Evolutionary conservation across 1,284 basidiomycete species (phyloP), one percentile per base, ranked within the genome.

Genomic region (Rhodotorula sp.): DNA sequence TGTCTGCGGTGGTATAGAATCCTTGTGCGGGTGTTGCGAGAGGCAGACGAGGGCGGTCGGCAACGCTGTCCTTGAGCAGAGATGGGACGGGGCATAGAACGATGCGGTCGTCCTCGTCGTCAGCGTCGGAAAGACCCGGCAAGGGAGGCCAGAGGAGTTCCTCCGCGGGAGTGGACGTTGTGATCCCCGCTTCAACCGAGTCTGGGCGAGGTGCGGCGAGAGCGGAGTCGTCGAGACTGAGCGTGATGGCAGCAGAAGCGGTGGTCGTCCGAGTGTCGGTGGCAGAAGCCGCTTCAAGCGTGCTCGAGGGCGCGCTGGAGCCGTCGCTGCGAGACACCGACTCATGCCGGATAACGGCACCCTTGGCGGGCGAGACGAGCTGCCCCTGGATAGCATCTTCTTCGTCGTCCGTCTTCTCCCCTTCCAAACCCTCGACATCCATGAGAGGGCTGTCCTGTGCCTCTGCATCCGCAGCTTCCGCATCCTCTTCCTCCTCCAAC

Each of bases 101-200:
- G 60, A 56, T 34, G 17, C 34, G 17, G 51, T 65, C 57, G 8
- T 59, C 36, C 17, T 44, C 34, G 0, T 52, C 29, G 24, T 32
- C 64, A n/a, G n/a, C 27, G 24, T 51, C 60, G 44, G 29, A 32
- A 8, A 39, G 10, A 32, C 48, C 9, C 17, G 44, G 56, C 44
- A 48, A 24, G 11, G 48, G 20, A 2, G 56, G 55, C 10, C 59
- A 44, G 22, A 24, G 44, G 17, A 34, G 17, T 48, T 70, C 68
- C 47, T 70, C 68, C 29, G 59, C 20, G 4, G 68, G 68, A 1
- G 68, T 70, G 2, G 68, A 66, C 13, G 64, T 66, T 32, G 68
- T 62, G 51, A 60, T 64, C 34, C 59, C 67, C 29, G 57, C 47
- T 6, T 63, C 60, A 52, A 59, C 52, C 11, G 55, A 54, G 24